Conservation (phyloP, 2,329 filamentous ascomycete genomes). For the Ophiostoma ips region DNA sequence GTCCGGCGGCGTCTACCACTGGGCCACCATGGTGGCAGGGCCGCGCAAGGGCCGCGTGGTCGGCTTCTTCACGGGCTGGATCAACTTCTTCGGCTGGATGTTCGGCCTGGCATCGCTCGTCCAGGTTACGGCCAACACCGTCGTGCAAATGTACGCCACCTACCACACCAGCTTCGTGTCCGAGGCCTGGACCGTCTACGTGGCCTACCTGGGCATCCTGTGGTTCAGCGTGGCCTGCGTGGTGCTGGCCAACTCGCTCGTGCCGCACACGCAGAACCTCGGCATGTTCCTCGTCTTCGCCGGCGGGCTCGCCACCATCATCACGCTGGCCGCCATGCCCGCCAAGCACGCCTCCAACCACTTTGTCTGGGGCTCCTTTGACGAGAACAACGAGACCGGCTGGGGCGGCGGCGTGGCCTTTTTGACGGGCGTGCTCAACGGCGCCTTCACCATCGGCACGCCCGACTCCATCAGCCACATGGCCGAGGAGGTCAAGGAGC, state of each 20-base stretch:
- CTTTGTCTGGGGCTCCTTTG: conserved; percentile 39
- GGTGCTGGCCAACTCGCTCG: conserved; percentile 40
- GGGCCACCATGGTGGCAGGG: conserved; percentile 44
- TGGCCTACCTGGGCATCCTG: conserved; percentile 41
- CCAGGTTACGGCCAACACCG: conserved; percentile 43
- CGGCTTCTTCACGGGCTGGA: conserved; percentile 33
- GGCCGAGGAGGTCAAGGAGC: conserved; percentile 43
- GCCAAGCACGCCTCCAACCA: conserved; percentile 32
- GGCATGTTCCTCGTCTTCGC: conserved; percentile 42
- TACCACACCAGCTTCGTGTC: conserved; percentile 40
- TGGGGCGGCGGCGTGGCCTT: conserved; percentile 49
- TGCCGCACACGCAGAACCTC: conserved; percentile 37
- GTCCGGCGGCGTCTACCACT: conserved; percentile 44
- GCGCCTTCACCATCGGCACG: conserved; percentile 49
- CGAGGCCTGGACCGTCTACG: conserved; percentile 44
- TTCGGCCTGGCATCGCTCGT: conserved; percentile 46
- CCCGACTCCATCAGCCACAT: conserved; percentile 50
- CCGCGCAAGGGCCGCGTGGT: conserved; percentile 36
- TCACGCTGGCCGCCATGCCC: conserved; percentile 41
- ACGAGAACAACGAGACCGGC: conserved; percentile 35
- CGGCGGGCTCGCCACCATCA: conserved; percentile 37
- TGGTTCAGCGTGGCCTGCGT: conserved; percentile 38
- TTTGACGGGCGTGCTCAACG: conserved; percentile 50
- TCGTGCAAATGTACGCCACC: conserved; percentile 45
- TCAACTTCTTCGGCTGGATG: conserved; percentile 48